Percentiles rank a stretch among this genome's conserved stretches.
Conservation (phyloP, 495 filamentous ascomycete species). For the Chaetomium cochliodes region DNA sequence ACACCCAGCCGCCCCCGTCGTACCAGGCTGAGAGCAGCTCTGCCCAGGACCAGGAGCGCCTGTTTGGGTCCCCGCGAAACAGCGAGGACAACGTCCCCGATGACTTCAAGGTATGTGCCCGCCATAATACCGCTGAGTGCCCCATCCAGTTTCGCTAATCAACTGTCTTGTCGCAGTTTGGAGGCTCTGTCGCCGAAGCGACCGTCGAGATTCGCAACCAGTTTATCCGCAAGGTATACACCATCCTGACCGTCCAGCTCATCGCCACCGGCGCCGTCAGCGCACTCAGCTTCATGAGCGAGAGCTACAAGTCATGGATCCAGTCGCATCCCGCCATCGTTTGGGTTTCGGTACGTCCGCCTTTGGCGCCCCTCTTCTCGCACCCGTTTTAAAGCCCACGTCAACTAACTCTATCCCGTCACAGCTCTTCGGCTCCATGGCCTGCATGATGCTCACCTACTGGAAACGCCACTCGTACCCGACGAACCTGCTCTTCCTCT, state of each 20-base stretch:
- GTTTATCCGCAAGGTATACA: slow-evolving; percentile 83
- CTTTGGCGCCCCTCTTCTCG: not conserved
- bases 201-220: slow-evolving; percentile 95
- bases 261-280: slow-evolving; percentile 77
- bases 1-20: slow-evolving; percentile 81
- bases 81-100: slow-evolving; percentile 90
- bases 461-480: slow-evolving; percentile 99
- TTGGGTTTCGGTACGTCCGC: slow-evolving; percentile 62
- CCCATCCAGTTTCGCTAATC: slow-evolving; percentile 12
- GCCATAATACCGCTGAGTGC: not conserved
- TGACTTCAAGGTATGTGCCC: slow-evolving; percentile 81
- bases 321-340: slow-evolving; percentile 80
- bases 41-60: slow-evolving; percentile 40
- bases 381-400: not conserved
- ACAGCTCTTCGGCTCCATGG: slow-evolving; percentile 70
- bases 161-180: slow-evolving; percentile 67
- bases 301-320: slow-evolving; percentile 80
- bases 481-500: slow-evolving; percentile 87
- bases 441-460: slow-evolving; percentile 82
- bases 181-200: slow-evolving; percentile 85
- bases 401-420: slow-evolving; percentile 3
- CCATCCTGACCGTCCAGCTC: slow-evolving; percentile 72
- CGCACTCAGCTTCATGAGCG: slow-evolving; percentile 80
- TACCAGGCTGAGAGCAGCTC: slow-evolving; percentile 55
- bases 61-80: slow-evolving; percentile 59